Percentiles rank a stretch among this genome's conserved stretches.
phyloP scores from a whole-genome alignment of 352 stramenopile species.

The Thraustochytrium sp. region DNA sequence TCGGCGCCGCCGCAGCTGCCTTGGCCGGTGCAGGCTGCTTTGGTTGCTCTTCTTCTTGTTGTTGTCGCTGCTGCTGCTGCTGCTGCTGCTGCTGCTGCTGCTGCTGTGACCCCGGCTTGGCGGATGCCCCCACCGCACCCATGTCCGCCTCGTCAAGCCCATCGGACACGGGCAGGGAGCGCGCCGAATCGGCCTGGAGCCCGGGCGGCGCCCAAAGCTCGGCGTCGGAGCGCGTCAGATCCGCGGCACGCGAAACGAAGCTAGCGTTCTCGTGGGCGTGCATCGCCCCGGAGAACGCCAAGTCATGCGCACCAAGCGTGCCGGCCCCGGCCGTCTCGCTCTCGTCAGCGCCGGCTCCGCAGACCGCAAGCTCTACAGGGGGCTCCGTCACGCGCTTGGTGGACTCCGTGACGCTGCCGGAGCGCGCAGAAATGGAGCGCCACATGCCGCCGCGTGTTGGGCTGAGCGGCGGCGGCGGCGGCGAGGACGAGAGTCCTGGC shows the following conservation, averaged over 20 bases:
- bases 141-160: no score
- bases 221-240: no score
- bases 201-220: no score
- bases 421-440: background rate
- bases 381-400: slow-evolving; percentile 19
- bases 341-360: background rate
- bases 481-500: background rate
- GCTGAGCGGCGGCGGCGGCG: background rate
- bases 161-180: no score
- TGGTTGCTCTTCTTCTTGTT: background rate
- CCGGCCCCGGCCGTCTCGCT: background rate
- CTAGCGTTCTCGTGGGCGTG: no score
- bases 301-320: no score
- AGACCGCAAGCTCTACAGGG: background rate
- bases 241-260: no score
- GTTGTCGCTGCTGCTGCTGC: background rate
- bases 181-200: no score
- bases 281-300: no score
- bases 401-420: background rate
- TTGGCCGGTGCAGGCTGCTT: background rate
- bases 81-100: background rate
- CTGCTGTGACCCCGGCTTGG: no score
- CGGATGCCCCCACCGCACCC: no score
- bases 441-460: background rate
- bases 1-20: background rate